Conservation (phyloP, 1,284 basidiomycete species). For the Ganoderma resinaceum region DNA sequence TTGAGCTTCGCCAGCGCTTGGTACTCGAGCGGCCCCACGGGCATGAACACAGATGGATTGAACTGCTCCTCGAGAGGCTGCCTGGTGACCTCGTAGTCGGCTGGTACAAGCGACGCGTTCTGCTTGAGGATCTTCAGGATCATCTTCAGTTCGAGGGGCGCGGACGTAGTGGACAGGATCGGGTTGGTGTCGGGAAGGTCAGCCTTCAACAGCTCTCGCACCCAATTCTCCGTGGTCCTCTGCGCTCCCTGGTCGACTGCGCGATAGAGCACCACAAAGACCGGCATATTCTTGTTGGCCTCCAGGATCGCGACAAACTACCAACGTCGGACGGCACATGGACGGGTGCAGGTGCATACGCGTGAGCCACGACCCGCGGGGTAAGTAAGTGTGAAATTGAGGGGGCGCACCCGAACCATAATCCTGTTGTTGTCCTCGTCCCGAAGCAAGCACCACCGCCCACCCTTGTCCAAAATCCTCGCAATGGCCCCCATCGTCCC, state of each 20-base stretch:
- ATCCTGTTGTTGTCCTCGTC: conserved; percentile 37
- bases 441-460: conserved; percentile 34
- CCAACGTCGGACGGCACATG: neutral
- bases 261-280: conserved; percentile 43
- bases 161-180: conserved; percentile 19
- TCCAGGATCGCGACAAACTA: conserved; percentile 42
- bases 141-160: conserved; percentile 44
- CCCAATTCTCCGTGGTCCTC: conserved; percentile 26
- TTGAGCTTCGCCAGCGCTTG: conserved; percentile 46
- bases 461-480: conserved; percentile 35
- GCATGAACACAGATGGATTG: conserved; percentile 46
- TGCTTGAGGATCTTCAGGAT: conserved; percentile 42
- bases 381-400: neutral
- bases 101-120: conserved; percentile 43
- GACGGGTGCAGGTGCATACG: neutral
- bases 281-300: conserved; percentile 38
- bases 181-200: neutral
- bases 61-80: conserved; percentile 36
- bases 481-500: conserved; percentile 42
- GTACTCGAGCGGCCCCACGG: conserved; percentile 47
- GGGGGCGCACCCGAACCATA: conserved; percentile 39
- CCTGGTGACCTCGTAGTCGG: conserved; percentile 35
- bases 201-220: conserved; percentile 16
- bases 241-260: conserved; percentile 28
- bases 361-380: neutral